Conservation (phyloP, 768 basidiomycete genomes). For the Serpula lacrymans region DNA sequence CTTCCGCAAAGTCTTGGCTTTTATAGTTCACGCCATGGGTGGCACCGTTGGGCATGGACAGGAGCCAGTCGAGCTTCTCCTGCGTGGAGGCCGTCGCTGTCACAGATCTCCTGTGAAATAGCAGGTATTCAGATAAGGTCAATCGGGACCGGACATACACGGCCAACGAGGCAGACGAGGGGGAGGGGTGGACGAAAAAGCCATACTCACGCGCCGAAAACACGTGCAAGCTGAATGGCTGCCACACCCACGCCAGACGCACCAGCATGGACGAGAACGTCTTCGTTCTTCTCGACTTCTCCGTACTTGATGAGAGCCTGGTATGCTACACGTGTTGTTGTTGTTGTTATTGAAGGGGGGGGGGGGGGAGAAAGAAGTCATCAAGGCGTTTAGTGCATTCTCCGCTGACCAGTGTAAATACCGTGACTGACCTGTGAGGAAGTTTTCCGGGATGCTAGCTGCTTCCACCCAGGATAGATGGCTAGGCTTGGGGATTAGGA, state of each 20-base stretch:
- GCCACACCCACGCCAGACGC: constrained; percentile 89
- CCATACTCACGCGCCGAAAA: constrained; percentile 63
- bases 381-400: neutral
- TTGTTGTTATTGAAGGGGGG: neutral
- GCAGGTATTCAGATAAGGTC: constrained; percentile 7
- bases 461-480: constrained; percentile 80
- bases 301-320: constrained; percentile 67
- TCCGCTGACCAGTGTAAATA: constrained; percentile 2
- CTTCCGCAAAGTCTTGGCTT: constrained; percentile 73
- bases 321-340: constrained; percentile 37
- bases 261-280: constrained; percentile 87
- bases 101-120: constrained; percentile 51
- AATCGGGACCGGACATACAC: constrained; percentile 5
- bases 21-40: constrained; percentile 85
- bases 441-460: constrained; percentile 85
- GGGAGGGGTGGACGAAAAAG: constrained; percentile 1
- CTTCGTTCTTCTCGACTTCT: constrained; percentile 62
- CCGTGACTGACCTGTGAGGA: constrained; percentile 66
- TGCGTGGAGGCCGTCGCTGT: constrained; percentile 83
- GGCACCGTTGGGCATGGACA: constrained; percentile 61
- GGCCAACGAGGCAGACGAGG: neutral
- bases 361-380: too few relatives aligned
- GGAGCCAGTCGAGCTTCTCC: constrained; percentile 78
- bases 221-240: constrained; percentile 81
- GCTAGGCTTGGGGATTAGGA: constrained; percentile 71